phyloP scores from a whole-genome alignment of 2,329 filamentous ascomycete genomes.

The Aspergillus brunneoviolaceus region DNA sequence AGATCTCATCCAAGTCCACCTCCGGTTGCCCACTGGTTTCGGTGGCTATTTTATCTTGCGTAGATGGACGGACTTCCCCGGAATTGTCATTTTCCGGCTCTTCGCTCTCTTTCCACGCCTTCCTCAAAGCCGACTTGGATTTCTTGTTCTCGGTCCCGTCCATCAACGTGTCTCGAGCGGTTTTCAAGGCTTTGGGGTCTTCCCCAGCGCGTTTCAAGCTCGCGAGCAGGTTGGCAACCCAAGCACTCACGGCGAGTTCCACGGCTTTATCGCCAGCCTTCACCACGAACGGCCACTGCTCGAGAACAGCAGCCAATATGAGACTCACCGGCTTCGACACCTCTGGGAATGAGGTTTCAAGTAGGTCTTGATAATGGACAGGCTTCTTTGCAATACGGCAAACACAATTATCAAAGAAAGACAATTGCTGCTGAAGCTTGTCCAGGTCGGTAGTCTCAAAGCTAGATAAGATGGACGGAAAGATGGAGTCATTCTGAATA shows the following conservation, averaged over 20 bases:
- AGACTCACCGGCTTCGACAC: conserved; percentile 55
- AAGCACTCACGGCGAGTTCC: conserved; percentile 52
- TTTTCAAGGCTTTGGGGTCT: conserved; percentile 47
- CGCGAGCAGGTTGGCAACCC: conserved; percentile 60
- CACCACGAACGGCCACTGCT: conserved; percentile 73
- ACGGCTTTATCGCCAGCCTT: conserved; percentile 50
- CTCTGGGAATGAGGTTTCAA: conserved; percentile 40
- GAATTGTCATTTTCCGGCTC: conserved; percentile 15
- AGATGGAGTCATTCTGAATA: conserved; percentile 34
- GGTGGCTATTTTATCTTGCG: conserved; percentile 10
- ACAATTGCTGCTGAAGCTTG: conserved; percentile 47
- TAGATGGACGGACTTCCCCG: conserved; percentile 9
- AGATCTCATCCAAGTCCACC: conserved; percentile 53
- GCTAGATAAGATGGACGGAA: conserved; percentile 40
- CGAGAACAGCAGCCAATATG: conserved; percentile 66
- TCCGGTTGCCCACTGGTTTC: conserved; percentile 10
- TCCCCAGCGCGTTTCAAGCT: conserved; percentile 56
- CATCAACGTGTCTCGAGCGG: conserved; percentile 47
- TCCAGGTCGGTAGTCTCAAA: conserved; percentile 35
- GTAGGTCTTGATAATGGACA: conserved; percentile 71
- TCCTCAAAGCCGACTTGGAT: conserved; percentile 41
- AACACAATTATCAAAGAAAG: conserved; percentile 83
- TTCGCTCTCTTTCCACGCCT: conserved; percentile 22
- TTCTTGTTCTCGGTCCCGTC: conserved; percentile 42
- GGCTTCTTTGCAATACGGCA: conserved; percentile 72